Base-by-base conservation (phyloP, 192 early-diverging fungal species). In the Mortierella claussenii region DNA sequence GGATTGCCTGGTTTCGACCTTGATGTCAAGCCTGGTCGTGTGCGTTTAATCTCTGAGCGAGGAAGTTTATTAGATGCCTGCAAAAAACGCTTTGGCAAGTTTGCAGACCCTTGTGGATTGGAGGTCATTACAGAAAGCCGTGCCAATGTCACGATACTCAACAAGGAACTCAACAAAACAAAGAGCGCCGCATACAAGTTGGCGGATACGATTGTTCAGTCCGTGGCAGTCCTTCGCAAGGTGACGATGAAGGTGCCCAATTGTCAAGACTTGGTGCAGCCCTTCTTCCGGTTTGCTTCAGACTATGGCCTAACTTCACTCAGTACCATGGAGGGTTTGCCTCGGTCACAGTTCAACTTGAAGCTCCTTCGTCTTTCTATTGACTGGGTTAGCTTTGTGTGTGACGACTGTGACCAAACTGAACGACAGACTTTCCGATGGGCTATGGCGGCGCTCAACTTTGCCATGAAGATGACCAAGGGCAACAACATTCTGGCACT, bases 361-460 rank as follows among this genome's bases (percentile, higher is more conserved):
- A 88, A 88, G 26, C 75, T 96, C 33, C 70, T 92, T 20, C 84
- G 84, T 4, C 84, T 96, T 54, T 85, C 91, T 13, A 92, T 93
- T n/a, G 90, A 93, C 45, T 96, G 95, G 95, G 88, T 92, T 51
- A 89, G 90, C 49, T 96, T 96, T 67, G 92, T 94, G 46, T 89
- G 87, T 32, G 89, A 91, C 60, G 92, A 96, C 64, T 93, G 93
- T 68, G 81, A 86, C 55, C 91, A 90, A 9, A 89, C 89, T 26
- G 92, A 95, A 56, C 82, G 92, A 21, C 88, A 89, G 31, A 93
- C 92, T 7, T 93, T 92, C 83, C 83, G 91, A 44, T 94, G 93
- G 95, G 90, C 90, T 4, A 90, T 97, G 34, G 76, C 87, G 45
- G 95, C 94, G 4, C 82, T 97, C 2, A 92, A 95, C 71, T 92